Conservation (phyloP, 805 yeast genomes). For the Yarrowia sp. region DNA sequence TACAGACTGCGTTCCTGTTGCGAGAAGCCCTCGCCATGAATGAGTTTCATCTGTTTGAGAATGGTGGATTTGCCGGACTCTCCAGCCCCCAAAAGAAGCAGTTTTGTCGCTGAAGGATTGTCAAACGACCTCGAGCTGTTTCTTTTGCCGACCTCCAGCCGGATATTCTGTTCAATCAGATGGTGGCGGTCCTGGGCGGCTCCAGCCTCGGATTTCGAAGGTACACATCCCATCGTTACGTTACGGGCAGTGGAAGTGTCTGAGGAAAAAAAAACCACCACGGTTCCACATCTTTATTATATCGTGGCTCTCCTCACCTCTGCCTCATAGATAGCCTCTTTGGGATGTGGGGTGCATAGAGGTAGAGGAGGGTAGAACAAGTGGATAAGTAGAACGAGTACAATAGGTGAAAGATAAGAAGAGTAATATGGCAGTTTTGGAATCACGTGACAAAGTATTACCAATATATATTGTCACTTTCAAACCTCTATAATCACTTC, state of each 20-base stretch:
- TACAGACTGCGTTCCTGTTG: slow-evolving; percentile 76
- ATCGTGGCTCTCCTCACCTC: not conserved
- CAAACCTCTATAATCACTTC: too few relatives aligned
- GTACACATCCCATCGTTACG: slow-evolving; percentile 19
- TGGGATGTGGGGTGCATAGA: slow-evolving; percentile 18
- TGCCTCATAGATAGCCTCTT: slow-evolving; percentile 10
- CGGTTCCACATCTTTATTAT: not conserved
- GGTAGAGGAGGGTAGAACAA: too few relatives aligned
- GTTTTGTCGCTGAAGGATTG: not conserved
- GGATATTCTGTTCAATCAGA: slow-evolving; percentile 3
- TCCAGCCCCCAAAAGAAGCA: slow-evolving; percentile 82
- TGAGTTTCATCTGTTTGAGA: slow-evolving; percentile 76
- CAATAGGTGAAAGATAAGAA: not conserved
- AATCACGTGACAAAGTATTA: too few relatives aligned
- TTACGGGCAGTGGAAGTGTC: too few relatives aligned
- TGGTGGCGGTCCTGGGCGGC: not conserved
- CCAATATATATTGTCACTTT: too few relatives aligned
- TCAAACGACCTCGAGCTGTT: not conserved
- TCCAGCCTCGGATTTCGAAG: not conserved
- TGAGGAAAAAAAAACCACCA: too few relatives aligned
- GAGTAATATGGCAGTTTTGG: too few relatives aligned
- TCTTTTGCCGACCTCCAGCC: not conserved
- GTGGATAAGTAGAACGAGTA: too few relatives aligned
- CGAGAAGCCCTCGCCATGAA: slow-evolving; percentile 83
- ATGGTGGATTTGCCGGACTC: slow-evolving; percentile 95